Percentiles rank a stretch among this genome's conserved stretches.
Conservation (phyloP, 2,329 filamentous ascomycete species). For the Sporothrix phasma region DNA sequence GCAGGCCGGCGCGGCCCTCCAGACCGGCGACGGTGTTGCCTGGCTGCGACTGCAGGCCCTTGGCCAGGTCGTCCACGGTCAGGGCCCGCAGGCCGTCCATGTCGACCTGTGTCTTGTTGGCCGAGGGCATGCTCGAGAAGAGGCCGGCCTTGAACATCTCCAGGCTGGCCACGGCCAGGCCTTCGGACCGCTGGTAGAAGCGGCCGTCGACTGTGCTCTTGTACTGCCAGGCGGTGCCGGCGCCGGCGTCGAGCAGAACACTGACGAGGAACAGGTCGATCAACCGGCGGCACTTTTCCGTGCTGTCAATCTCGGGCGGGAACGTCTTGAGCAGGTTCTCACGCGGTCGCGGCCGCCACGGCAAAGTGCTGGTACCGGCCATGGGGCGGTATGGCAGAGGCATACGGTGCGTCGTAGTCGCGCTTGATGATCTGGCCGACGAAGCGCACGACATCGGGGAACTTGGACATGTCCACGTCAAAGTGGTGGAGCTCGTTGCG, state of each 20-base stretch:
- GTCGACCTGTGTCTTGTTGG: slow-evolving; percentile 82
- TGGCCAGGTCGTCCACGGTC: slow-evolving; percentile 63
- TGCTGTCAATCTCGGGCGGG: slow-evolving; percentile 57
- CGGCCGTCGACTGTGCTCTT: slow-evolving; percentile 82
- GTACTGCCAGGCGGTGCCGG: slow-evolving; percentile 85
- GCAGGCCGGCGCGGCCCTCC: slow-evolving; percentile 70
- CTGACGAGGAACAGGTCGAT: slow-evolving; percentile 57
- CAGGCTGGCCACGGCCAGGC: slow-evolving; percentile 62
- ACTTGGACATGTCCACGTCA: slow-evolving; percentile 77
- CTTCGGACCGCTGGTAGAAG: slow-evolving; percentile 76
- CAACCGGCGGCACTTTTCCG: slow-evolving; percentile 64
- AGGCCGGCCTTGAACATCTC: slow-evolving; percentile 92
- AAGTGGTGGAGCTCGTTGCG: slow-evolving; percentile 75
- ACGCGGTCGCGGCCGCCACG: slow-evolving; percentile 67
- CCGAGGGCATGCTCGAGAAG: slow-evolving; percentile 68
- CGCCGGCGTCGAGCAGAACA: slow-evolving; percentile 60
- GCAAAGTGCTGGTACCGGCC: slow-evolving; percentile 77
- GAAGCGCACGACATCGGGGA: slow-evolving; percentile 72
- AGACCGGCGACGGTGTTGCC: slow-evolving; percentile 75
- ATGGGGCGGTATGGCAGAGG: slow-evolving; percentile 65
- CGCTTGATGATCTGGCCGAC: slow-evolving; percentile 85
- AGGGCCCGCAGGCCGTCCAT: slow-evolving; percentile 66
- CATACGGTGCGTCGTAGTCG: slow-evolving; percentile 46
- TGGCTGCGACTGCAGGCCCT: slow-evolving; percentile 74
- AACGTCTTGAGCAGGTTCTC: slow-evolving; percentile 61